Evolutionary conservation across 768 basidiomycete genomes (phyloP), one percentile per base, ranked within the genome.

Genomic region (Mycena belliarum): DNA sequence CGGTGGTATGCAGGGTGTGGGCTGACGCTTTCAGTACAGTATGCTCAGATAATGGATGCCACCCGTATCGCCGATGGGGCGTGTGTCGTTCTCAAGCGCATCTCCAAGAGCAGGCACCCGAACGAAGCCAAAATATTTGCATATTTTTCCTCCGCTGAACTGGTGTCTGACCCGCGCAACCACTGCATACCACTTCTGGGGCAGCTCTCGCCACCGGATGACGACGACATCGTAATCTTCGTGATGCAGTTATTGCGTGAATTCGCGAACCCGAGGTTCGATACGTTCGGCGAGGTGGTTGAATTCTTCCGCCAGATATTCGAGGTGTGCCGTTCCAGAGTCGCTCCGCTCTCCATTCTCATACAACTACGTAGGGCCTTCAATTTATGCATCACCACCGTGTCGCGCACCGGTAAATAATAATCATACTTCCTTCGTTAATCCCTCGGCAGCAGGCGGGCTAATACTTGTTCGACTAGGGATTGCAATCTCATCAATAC

Each of bases 351-450:
- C 3, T 33, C 20, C 25, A 20, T 20, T 21, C 2, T 11, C 41
- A 6, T 4, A 45, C 32, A n/a, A 35, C 16, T 14, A 8, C 24
- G n/a, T 12, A 72, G 68, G 70, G 70, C 7, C 26, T 73, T 0
- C 57, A 61, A 10, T 73, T 72, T n/a, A 72, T 71, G 67, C 71
- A 73, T 16, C n/a, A 64, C 3, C 58, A 73, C 21, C 58, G 26
- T 5, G 65, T 72, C 12, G 69, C 66, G 0, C 72, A 73, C 44
- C 66, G 69, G 72, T 72, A 4, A 69, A 26, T n/a, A n/a, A n/a
- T n/a, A n/a, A n/a, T n/a, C n/a, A n/a, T n/a, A n/a, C n/a, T 20
- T 8, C 21, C 20, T 42, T 14, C 20, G 2, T 24, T 1, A 18
- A 14, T 15, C 29, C 7, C 29, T 32, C 12, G 29, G 29, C 7